Evolutionary conservation across 2,329 filamentous ascomycete species (phyloP).

Genomic region (Penicillium sp.): DNA sequence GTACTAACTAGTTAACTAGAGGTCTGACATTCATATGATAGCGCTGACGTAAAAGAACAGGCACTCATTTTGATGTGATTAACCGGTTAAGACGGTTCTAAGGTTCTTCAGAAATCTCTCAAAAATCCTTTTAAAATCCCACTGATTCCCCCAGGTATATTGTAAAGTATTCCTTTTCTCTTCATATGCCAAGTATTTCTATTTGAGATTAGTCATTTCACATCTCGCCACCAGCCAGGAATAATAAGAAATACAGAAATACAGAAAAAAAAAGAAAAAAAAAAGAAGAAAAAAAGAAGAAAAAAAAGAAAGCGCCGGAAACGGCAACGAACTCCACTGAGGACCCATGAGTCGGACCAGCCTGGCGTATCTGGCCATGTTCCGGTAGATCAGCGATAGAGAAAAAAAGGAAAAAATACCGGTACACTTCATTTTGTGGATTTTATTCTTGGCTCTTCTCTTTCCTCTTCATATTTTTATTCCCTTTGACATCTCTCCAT

Average conservation of each 20-base stretch:
- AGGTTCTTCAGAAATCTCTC: background rate
- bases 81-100: background rate
- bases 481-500: constrained; percentile 8
- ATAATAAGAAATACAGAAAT: background rate
- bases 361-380: constrained; percentile 47
- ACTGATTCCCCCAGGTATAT: no score
- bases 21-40: constrained; percentile 15
- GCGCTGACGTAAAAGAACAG: constrained; percentile 23
- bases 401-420: constrained; percentile 18
- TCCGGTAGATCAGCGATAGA: constrained; percentile 33
- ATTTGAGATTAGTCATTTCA: constrained; percentile 25
- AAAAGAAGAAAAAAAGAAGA: background rate
- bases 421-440: constrained; percentile 15
- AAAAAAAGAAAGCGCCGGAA: constrained; percentile 26
- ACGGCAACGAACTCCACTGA: constrained; percentile 29
- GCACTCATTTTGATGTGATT: constrained; percentile 1
- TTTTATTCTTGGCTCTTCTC: constrained; percentile 3
- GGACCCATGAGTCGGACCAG: constrained; percentile 46
- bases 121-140: background rate
- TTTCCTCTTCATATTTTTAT: background rate
- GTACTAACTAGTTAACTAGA: no score
- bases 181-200: background rate
- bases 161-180: background rate
- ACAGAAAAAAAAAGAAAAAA: background rate
- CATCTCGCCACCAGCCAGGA: constrained; percentile 19